Conservation (phyloP, 495 filamentous ascomycete genomes). For the Paragyromitra xinjiangensis region DNA sequence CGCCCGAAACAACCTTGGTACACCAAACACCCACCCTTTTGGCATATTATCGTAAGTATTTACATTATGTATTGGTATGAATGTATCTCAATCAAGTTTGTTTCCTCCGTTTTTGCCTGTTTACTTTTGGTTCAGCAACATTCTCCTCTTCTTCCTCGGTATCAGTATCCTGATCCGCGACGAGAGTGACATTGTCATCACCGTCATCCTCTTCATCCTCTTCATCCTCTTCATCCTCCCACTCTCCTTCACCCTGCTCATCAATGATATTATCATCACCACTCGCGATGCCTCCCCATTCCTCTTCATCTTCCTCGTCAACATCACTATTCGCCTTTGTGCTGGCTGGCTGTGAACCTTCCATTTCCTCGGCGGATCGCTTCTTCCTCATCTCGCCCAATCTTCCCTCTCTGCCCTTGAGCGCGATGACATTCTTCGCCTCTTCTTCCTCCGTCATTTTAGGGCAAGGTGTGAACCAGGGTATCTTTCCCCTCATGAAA, state of each 20-base stretch:
- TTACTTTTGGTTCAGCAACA: slow-evolving; percentile 34
- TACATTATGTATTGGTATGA: slow-evolving; percentile 21
- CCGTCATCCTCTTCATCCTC: slow-evolving; percentile 53
- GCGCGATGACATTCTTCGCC: slow-evolving; percentile 65
- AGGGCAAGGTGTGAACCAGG: slow-evolving; percentile 91
- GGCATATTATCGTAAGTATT: slow-evolving; percentile 26
- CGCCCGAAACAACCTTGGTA: neutral
- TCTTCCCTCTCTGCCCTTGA: slow-evolving; percentile 64
- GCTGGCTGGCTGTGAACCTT: slow-evolving; percentile 44
- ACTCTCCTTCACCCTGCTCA: slow-evolving; percentile 61
- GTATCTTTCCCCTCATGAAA: slow-evolving; percentile 91
- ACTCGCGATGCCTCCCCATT: slow-evolving; percentile 54
- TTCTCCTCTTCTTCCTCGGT: slow-evolving; percentile 60
- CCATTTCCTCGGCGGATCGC: slow-evolving; percentile 64
- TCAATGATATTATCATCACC: slow-evolving; percentile 64
- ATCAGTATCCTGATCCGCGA: slow-evolving; percentile 64
- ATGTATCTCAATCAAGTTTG: slow-evolving; percentile 24
- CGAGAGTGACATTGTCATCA: slow-evolving; percentile 61
- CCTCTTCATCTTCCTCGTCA: slow-evolving; percentile 54
- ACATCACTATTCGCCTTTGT: slow-evolving; percentile 54
- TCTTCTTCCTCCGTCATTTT: slow-evolving; percentile 65
- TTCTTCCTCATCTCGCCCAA: slow-evolving; percentile 70
- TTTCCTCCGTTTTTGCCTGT: slow-evolving; percentile 44
- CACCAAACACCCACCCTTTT: slow-evolving; percentile 5
- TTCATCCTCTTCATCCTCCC: slow-evolving; percentile 57